Evolutionary conservation across 805 yeast genomes (phyloP).

Genomic region (Nadsonia fulvescens): DNA sequence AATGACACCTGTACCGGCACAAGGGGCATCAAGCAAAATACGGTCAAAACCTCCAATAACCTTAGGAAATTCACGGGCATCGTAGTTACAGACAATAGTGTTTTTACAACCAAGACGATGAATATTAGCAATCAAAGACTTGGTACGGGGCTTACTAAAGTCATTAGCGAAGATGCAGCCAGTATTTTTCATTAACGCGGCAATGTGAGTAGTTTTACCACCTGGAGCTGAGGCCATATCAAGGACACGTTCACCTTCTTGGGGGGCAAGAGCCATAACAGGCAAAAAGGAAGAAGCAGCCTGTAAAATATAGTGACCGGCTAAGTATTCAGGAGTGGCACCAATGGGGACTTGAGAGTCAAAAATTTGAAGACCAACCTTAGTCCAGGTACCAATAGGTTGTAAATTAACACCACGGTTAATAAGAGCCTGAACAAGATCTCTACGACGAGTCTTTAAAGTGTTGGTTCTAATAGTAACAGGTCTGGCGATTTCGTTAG

Average conservation of each 20-base stretch:
- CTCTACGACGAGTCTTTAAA: constrained; percentile 83
- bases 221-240: constrained; percentile 99
- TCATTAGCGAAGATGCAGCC: constrained; percentile 97
- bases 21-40: constrained; percentile 90
- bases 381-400: constrained; percentile 96
- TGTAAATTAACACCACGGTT: constrained; percentile 94
- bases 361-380: constrained; percentile 91
- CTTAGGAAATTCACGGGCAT: constrained; percentile 95
- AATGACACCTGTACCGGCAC: constrained; percentile 98
- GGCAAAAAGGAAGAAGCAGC: constrained; percentile 98
- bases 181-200: constrained; percentile 95
- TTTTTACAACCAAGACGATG: constrained; percentile 94
- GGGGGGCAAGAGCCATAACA: constrained; percentile 95
- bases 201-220: constrained; percentile 88
- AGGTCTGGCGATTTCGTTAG: constrained; percentile 94
- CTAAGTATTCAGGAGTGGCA: constrained; percentile 96
- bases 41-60: constrained; percentile 98
- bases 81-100: constrained; percentile 92
- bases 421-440: constrained; percentile 83
- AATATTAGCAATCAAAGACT: constrained; percentile 89
- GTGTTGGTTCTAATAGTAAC: constrained; percentile 96
- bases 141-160: constrained; percentile 89
- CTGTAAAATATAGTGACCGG: constrained; percentile 94
- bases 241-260: constrained; percentile 82
- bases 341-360: constrained; percentile 99